Percentiles rank a stretch among this genome's conserved stretches.
These are phyloP conservation scores for Larix sibirica DNA, from an alignment of 83 land plant species.

Conservation along the genomic window DNA sequence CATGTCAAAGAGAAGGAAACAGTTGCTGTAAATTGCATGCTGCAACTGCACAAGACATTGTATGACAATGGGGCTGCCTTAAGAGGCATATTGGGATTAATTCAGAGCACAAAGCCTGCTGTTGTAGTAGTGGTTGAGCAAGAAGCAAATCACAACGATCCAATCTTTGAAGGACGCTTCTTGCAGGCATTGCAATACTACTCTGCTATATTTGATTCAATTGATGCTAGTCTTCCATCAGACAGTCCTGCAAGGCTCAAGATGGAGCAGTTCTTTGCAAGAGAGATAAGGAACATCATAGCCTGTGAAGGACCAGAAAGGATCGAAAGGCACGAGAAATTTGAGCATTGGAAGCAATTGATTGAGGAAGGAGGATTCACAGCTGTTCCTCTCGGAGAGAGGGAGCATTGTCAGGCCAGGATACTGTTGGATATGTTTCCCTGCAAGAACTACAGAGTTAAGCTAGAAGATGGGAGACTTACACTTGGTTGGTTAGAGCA, in stretches of 20 bases:
- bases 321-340: conserved; percentile 64
- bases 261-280: conserved; percentile 70
- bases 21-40: conserved; percentile 82
- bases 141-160: conserved; percentile 70
- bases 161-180: conserved; percentile 57
- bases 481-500: conserved; percentile 65
- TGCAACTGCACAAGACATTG: conserved; percentile 71
- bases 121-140: conserved; percentile 80
- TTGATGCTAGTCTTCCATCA: conserved; percentile 56
- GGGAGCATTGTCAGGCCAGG: conserved; percentile 51
- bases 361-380: conserved; percentile 63
- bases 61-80: conserved; percentile 52
- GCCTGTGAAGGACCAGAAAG: conserved; percentile 69
- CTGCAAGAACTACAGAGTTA: conserved; percentile 33
- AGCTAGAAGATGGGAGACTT: conserved; percentile 35
- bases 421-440: conserved; percentile 72
- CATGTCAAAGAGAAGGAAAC: conserved; percentile 88
- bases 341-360: conserved; percentile 49
- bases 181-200: conserved; percentile 69
- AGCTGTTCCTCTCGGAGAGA: conserved; percentile 26
- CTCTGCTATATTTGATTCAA: conserved; percentile 84
- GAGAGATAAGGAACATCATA: conserved; percentile 70
- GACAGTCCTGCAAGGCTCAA: conserved; percentile 57
- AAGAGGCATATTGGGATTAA: conserved; percentile 59
- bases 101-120: conserved; percentile 62